Percentiles rank a stretch among this genome's conserved stretches.
Evolutionary conservation across 129 eudicot genomes (phyloP).

Genomic region (carrot (Daucus carota)): DNA sequence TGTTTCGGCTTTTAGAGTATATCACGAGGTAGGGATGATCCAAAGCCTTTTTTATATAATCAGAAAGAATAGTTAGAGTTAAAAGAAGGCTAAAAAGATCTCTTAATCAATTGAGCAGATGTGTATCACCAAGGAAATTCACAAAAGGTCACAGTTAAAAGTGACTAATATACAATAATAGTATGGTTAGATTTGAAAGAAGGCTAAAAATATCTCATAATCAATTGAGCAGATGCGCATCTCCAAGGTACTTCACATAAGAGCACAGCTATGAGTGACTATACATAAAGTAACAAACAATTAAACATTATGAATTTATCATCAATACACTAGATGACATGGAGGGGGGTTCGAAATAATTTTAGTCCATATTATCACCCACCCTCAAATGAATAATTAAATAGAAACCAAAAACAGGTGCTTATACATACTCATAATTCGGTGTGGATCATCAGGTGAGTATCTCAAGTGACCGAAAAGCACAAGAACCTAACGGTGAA

Average conservation of each 20-base stretch:
- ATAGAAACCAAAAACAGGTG: too few relatives aligned
- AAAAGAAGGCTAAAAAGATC: not conserved
- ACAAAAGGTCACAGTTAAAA: not conserved
- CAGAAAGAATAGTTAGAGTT: not conserved
- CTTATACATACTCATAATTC: not conserved
- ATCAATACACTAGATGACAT: not conserved
- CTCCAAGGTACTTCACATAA: not conserved
- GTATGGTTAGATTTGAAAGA: not conserved
- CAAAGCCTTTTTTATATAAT: slow-evolving; percentile 54
- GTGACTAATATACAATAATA: not conserved
- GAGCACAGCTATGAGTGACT: not conserved
- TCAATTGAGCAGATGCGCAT: not conserved
- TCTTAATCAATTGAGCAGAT: not conserved
- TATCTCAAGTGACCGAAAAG: not conserved
- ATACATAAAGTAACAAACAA: not conserved
- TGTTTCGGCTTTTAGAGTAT: slow-evolving; percentile 46
- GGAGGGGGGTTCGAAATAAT: too few relatives aligned
- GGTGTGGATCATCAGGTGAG: not conserved
- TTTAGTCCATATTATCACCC: too few relatives aligned
- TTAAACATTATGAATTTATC: too few relatives aligned
- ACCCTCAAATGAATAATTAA: too few relatives aligned
- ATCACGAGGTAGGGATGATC: slow-evolving; percentile 94
- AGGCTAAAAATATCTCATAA: not conserved
- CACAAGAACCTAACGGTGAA: not conserved
- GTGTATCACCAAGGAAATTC: not conserved